Conservation (phyloP, 108 stramenopile genomes). For the Epithemia pelagica region DNA sequence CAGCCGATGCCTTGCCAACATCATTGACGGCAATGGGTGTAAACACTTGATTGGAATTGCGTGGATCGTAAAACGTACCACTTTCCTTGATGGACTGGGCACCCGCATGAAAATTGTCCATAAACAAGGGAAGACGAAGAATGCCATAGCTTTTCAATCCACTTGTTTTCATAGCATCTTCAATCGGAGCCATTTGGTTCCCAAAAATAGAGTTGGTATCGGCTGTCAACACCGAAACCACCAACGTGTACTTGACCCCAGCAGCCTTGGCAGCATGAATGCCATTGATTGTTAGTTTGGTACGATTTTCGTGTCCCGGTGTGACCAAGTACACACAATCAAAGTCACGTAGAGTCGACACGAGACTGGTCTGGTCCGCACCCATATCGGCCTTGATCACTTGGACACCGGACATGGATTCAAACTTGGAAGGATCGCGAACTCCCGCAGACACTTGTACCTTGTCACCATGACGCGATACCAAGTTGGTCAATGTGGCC, state of each 20-base stretch:
- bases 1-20: not conserved
- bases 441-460: not conserved
- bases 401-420: not conserved
- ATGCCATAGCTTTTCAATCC: not conserved
- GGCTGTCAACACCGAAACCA: not conserved
- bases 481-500: not conserved
- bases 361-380: not conserved
- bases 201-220: not conserved
- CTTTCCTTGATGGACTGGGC: not conserved
- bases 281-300: not conserved
- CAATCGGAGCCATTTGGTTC: not conserved
- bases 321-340: not conserved
- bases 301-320: not conserved
- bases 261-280: not conserved
- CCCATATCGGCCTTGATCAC: constrained; percentile 1
- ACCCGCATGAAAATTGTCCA: not conserved
- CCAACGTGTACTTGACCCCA: not conserved
- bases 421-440: not conserved
- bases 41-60: not conserved
- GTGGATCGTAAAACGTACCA: not conserved
- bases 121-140: not conserved
- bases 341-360: not conserved
- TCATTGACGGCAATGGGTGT: not conserved
- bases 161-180: not conserved
- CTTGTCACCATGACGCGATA: not conserved